Evolutionary conservation across 257 asterid species (phyloP).

Genomic region (Plantago major): DNA sequence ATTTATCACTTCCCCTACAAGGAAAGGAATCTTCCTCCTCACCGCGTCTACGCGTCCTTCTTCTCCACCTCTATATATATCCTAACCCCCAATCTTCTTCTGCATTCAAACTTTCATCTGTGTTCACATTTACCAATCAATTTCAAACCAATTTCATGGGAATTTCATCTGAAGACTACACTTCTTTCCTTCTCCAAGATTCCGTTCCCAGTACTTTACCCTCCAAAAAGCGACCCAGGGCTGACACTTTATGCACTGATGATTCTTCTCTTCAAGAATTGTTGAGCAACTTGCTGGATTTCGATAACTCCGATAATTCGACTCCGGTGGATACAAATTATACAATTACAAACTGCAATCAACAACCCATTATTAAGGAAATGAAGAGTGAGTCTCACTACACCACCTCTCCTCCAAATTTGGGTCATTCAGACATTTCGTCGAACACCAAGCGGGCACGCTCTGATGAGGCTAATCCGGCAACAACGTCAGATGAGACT

Average conservation of each 20-base stretch:
- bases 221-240: conserved; percentile 25
- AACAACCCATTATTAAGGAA: neutral
- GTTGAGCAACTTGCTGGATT: conserved; percentile 18
- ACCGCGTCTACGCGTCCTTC: conserved; percentile 42
- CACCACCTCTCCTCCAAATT: too few relatives aligned
- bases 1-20: conserved; percentile 1
- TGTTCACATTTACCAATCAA: neutral
- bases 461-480: conserved; percentile 2
- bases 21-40: conserved; percentile 46
- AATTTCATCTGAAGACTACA: conserved; percentile 31
- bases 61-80: conserved; percentile 10
- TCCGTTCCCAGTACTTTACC: conserved; percentile 19
- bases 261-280: conserved; percentile 27
- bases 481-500: conserved; percentile 17
- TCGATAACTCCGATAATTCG: conserved; percentile 14
- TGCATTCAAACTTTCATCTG: neutral
- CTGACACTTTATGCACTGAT: neutral
- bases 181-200: conserved; percentile 26
- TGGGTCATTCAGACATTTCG: conserved; percentile 7
- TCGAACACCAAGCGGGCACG: conserved; percentile 27
- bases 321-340: neutral
- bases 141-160: conserved; percentile 23
- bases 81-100: neutral
- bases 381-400: neutral
- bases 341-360: neutral